phyloP scores from a whole-genome alignment of 2,329 filamentous ascomycete genomes.

The Sarocladium brachiariae region DNA sequence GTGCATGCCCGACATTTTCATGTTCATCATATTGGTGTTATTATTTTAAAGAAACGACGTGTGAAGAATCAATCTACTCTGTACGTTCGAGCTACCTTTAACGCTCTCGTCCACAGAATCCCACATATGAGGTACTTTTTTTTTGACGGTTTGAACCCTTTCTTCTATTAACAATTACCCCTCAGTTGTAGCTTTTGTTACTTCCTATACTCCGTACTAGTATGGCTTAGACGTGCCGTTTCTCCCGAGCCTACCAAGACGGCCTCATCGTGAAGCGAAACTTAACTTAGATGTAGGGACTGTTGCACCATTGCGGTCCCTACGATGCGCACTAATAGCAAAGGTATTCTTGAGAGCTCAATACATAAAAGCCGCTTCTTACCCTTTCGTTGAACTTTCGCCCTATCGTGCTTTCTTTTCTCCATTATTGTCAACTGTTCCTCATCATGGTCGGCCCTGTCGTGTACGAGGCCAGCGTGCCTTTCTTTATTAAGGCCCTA shows the following conservation, averaged over 20 bases:
- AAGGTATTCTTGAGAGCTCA: not conserved
- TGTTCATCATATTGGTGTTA: not conserved
- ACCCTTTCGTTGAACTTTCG: not conserved
- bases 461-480: constrained; percentile 10
- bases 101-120: not conserved
- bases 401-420: not conserved
- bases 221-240: not conserved
- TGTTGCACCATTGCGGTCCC: not conserved
- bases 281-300: not conserved
- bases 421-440: not conserved
- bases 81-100: not conserved
- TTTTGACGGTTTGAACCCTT: too few relatives aligned
- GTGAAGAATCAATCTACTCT: not conserved
- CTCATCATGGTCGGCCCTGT: constrained; percentile 9
- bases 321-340: not conserved
- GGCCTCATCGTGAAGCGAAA: not conserved
- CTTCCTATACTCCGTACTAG: not conserved
- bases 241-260: not conserved
- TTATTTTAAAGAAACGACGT: not conserved
- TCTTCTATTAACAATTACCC: not conserved
- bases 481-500: constrained; percentile 8
- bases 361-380: not conserved
- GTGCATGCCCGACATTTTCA: not conserved
- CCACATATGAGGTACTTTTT: not conserved
- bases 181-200: not conserved